Base-by-base conservation (phyloP, 2,329 filamentous ascomycete genomes). In the Aureobasidium leucospermi region DNA sequence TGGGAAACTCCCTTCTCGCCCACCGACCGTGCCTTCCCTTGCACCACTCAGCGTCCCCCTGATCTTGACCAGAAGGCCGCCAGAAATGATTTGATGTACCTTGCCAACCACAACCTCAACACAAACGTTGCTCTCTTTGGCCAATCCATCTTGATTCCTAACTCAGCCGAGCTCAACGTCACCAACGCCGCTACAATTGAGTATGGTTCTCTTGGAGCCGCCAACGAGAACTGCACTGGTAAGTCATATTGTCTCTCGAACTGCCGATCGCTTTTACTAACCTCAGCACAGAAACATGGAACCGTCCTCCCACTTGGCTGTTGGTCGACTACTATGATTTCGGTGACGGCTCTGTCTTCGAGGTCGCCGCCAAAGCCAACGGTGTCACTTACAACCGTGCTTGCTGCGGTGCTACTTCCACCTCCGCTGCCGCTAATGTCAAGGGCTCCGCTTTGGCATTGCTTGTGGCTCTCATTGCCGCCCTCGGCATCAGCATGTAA, bases 21-120 rank as follows among this genome's bases (percentile, higher is more conserved):
- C 0, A 83, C 79, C 0, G 73, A 86, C 66, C 75, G 84, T 3
- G 71, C 72, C 0, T 96, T 96, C 70, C 90, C 91, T 0, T 96
- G 92, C 75, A 85, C 77, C 0, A 79, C 86, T 39, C 84, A 96
- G 69, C 85, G 92, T 0, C 91, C 92, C 0, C 89, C 89, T 0
- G 76, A 82, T 45, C 75, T 95, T 60, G 68, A 70, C 0, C 73
- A 79, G 2, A 78, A 82, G 7, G 80, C 82, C 2, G 70, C 72
- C 15, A 69, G 70, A 0, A 76, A 78, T 60, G 78, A 85, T 32
- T 81, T 85, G 45, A 79, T 96, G 73, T 95, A 92, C 70, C 80
- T 96, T 68, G 82, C 88, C 67, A 96, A 96, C 74, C 92, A 96
- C 76, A 96, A 96, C 70, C 80, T 96, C 61, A 96, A 96, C 71